Evolutionary conservation across 2,329 filamentous ascomycete genomes (phyloP).

Genomic region (Westerdykella sp.): DNA sequence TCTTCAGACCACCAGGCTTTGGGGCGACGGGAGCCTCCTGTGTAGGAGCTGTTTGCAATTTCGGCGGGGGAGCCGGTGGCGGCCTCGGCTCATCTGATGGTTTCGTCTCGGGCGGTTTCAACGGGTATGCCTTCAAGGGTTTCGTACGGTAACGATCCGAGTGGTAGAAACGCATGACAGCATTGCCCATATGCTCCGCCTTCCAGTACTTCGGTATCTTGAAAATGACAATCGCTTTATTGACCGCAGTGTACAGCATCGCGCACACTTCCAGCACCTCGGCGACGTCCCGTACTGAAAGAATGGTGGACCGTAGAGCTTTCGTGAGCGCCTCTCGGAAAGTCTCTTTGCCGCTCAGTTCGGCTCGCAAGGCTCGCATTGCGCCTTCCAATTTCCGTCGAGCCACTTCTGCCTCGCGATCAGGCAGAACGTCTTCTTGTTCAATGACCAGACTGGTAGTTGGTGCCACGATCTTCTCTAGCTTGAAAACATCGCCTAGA

Average conservation of each 20-base stretch:
- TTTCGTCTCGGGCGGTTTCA: neutral
- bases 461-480: constrained; percentile 23
- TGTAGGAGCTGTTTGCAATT: neutral
- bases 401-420: constrained; percentile 48
- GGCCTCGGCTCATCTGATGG: neutral
- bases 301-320: constrained; percentile 46
- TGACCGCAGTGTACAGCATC: constrained; percentile 50
- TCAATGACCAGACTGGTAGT: constrained; percentile 51
- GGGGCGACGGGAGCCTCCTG: neutral
- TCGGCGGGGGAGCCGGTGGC: neutral
- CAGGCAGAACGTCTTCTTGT: constrained; percentile 40
- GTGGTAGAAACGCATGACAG: constrained; percentile 25
- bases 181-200: constrained; percentile 48
- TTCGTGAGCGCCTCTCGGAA: constrained; percentile 52
- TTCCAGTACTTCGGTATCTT: constrained; percentile 54
- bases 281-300: constrained; percentile 50
- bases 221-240: constrained; percentile 45
- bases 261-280: constrained; percentile 54
- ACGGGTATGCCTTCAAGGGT: constrained; percentile 4
- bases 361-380: constrained; percentile 49
- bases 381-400: constrained; percentile 55
- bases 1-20: neutral
- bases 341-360: constrained; percentile 44
- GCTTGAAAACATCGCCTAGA: constrained; percentile 45
- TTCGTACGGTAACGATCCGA: constrained; percentile 18